Evolutionary conservation across 2,329 filamentous ascomycete genomes (phyloP), one percentile per base, ranked within the genome.

Genomic region (Trichophyton equinum): DNA sequence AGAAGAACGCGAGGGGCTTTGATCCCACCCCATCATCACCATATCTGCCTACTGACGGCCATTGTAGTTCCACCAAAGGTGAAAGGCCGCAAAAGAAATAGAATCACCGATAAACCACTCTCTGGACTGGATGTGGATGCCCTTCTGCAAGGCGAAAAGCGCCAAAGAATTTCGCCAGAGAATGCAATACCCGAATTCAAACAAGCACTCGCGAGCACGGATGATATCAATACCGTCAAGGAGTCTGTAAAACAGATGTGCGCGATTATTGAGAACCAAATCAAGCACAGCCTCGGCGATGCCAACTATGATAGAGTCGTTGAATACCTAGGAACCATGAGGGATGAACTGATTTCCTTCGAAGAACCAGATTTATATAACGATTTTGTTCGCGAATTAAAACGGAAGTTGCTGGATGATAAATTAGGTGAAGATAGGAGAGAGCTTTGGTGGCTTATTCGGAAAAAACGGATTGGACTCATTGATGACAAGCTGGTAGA

Each of bases 141-240:
- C 3, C 82, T 97, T 1, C 83, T 97, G n/a, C 81, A 82, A 53
- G 76, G 79, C 62, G 77, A 81, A 61, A 82, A 75, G 49, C 78
- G 69, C 20, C 65, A 68, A 51, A 79, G 76, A 51, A 85, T 88
- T 61, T 81, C 83, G 7, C 71, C 81, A 0, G 81, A 86, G 8
- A 97, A 97, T 65, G 84, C 91, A 1, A 84, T 97, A 4, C 91
- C 94, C 0, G 89, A 92, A 62, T 96, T 96, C 81, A 95, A 91
- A 70, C 89, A 90, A 71, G 81, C 86, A 2, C 78, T 97, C 15
- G 78, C 78, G 1, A 75, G 76, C 1, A 80, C 86, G 0, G 79
- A 83, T 5, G 81, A 85, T 30, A 76, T 86, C 1, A 76, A 81
- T 1, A 78, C 81, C 2, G 82, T 95, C 59, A 78, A 83, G 62